Conservation (phyloP, 83 land plant species). For the Picea abies region DNA sequence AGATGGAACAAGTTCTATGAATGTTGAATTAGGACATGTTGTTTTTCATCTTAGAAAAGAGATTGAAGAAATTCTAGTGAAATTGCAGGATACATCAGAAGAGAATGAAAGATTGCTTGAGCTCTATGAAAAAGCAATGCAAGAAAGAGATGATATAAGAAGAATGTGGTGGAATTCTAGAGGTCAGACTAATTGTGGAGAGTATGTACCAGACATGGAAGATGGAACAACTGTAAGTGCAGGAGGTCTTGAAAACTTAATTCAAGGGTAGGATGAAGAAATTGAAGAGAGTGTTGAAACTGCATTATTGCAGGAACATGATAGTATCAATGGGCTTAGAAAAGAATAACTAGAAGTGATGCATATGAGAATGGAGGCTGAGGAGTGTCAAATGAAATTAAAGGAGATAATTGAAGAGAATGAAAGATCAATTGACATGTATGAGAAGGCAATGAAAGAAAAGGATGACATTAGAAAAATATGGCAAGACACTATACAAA, state of each 20-base stretch:
- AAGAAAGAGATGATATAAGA: constrained; percentile 52
- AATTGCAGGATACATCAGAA: no score
- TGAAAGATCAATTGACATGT: no score
- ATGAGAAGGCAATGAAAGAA: no score
- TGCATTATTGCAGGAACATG: no score
- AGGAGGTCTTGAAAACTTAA: not conserved
- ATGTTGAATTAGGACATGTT: constrained; percentile 12
- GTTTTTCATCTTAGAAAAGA: constrained; percentile 3
- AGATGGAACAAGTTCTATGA: constrained; percentile 2
- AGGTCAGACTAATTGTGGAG: not conserved
- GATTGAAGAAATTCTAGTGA: constrained; percentile 27
- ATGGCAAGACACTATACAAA: no score
- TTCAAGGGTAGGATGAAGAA: no score
- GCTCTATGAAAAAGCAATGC: constrained; percentile 62
- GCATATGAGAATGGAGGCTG: constrained; percentile 17
- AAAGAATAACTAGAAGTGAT: not conserved
- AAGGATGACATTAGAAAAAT: no score
- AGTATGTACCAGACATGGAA: not conserved
- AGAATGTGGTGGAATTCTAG: not conserved
- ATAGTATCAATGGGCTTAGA: not conserved
- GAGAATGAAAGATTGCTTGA: no score
- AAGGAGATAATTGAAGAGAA: no score
- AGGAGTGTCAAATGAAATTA: constrained; percentile 29
- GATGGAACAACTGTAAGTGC: not conserved
- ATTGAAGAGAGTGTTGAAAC: no score